These are phyloP conservation scores for Aspergillus sp. DNA, from an alignment of 2,329 filamentous ascomycete species.

Conservation along the genomic window DNA sequence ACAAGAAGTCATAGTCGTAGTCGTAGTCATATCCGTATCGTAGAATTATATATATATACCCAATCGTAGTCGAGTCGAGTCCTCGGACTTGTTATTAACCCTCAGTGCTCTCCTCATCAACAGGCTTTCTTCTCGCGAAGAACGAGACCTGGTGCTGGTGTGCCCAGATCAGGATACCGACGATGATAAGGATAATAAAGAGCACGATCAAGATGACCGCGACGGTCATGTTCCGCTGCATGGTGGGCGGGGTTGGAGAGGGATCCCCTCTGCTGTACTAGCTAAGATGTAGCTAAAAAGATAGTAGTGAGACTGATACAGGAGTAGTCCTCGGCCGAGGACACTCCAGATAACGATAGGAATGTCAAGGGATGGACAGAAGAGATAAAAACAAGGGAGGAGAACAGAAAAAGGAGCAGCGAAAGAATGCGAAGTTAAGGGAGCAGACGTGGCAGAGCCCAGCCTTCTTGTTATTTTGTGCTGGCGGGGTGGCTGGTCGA, in stretches of 20 bases:
- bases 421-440: not conserved
- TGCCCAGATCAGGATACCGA: conserved; percentile 40
- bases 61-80: not conserved
- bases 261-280: not conserved
- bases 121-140: conserved; percentile 28
- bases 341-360: not conserved
- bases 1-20: not conserved
- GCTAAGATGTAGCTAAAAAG: not conserved
- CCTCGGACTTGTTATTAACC: conserved; percentile 11
- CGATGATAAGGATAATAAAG: conserved; percentile 47
- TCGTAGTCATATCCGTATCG: not conserved
- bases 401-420: not conserved
- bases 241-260: conserved; percentile 23
- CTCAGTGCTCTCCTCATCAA: conserved; percentile 34
- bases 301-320: not conserved
- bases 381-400: not conserved
- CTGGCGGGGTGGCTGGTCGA: too few species aligned
- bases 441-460: too few species aligned
- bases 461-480: too few species aligned
- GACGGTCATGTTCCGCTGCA: conserved; percentile 49
- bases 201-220: conserved; percentile 52
- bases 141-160: conserved; percentile 33
- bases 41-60: too few species aligned
- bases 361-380: not conserved
- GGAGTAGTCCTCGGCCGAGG: not conserved